Base-by-base conservation (phyloP, 116 monocot species). In the Papilionanthe hybrid region DNA sequence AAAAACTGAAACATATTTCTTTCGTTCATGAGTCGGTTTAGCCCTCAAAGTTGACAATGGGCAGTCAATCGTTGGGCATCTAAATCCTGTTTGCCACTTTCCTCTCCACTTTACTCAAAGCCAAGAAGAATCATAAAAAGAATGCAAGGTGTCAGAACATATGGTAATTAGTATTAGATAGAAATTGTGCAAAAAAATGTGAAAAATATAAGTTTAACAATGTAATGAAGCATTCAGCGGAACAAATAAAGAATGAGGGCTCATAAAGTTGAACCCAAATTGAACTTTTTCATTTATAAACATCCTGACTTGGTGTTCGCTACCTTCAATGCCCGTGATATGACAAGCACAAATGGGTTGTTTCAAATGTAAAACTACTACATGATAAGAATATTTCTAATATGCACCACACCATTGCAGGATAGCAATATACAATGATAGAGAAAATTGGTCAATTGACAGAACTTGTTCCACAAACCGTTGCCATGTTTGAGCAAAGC, bases 41-140 rank as follows among this genome's bases (percentile, higher is more conserved):
- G 93, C 91, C 82, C 80, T 94, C 79, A 98, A 83, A 63, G 98
- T 93, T 83, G 85, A 76, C 63, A 93, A 83, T 27, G 98, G 95
- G 77, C 87, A 90, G 76, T 98, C 98, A 76, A 41, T 75, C 77
- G 79, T 90, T 47, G 86, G 83, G 80, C 98, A 98, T 66, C 78
- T 81, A 65, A 98, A 93, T 84, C 94, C 91, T 58, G 89, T 94
- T 79, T 94, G 98, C 98, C 98, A 98, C 78, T 93, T 98, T 58
- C 95, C 98, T 87, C 95, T 88, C 98, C 98, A 98, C 98, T 98
- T 81, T 79, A 87, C 83, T 87, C 85, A 77, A 37, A 84, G 66
- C 73, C 65, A 84, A 80, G 72, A 45, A 19, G 55, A 68, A 82
- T 41, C 37, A 23, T 8, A 45, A 74, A 73, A 79, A 65, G 50